A percentile compares a stretch with the other conserved stretches of the same genome.
Evolutionary conservation across 176 grass and related monocot species (phyloP).

Genomic region (Olyra latifolia): DNA sequence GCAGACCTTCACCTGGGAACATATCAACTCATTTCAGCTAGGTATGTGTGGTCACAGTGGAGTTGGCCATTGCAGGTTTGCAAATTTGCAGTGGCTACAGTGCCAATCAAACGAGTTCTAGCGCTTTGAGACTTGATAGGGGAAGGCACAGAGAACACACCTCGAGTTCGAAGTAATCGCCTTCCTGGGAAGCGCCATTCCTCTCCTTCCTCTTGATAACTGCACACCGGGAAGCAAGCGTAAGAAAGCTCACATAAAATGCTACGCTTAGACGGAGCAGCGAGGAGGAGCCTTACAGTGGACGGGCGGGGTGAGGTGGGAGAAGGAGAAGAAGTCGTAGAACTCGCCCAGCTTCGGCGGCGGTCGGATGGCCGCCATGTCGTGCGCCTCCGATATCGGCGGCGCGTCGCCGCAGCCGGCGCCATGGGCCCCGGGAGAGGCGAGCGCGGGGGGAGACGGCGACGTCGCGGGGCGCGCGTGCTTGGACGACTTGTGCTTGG

Average conservation of each 20-base stretch:
- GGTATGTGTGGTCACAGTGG: background rate
- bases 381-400: conserved; percentile 80
- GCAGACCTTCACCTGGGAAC: conserved; percentile 87
- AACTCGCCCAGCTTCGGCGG: conserved; percentile 85
- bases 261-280: no score
- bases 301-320: conserved; percentile 73
- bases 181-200: conserved; percentile 45
- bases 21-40: conserved; percentile 2
- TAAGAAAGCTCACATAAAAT: background rate
- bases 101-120: background rate
- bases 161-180: conserved; percentile 88
- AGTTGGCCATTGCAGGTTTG: background rate
- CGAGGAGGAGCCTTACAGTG: conserved; percentile 52
- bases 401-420: conserved; percentile 23
- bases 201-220: conserved; percentile 80
- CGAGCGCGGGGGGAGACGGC: conserved; percentile 20
- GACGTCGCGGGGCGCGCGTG: conserved; percentile 43
- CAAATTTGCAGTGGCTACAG: background rate
- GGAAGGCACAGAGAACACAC: conserved; percentile 25
- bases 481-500: conserved; percentile 46
- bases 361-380: conserved; percentile 87
- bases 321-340: conserved; percentile 99
- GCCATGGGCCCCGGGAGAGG: conserved; percentile 23
- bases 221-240: conserved; percentile 35
- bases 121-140: background rate